These are phyloP conservation scores for Lomentospora prolificans DNA, from an alignment of 2,329 filamentous ascomycete species.

Conservation along the genomic window DNA sequence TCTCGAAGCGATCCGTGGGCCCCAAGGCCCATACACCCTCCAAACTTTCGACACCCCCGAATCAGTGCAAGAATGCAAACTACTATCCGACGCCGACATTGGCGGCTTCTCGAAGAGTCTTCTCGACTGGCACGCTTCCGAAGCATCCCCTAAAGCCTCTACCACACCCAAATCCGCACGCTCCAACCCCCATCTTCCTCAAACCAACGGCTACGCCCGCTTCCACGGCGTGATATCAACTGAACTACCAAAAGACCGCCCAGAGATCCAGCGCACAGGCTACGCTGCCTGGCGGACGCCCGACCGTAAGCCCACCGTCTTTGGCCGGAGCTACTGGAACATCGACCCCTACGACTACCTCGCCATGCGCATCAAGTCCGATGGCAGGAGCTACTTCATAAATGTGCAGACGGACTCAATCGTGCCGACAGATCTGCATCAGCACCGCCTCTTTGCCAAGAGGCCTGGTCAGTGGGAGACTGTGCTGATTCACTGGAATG, in stretches of 20 bases:
- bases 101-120: slow-evolving; percentile 72
- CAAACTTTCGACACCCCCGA: slow-evolving; percentile 49
- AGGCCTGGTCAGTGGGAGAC: slow-evolving; percentile 88
- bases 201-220: slow-evolving; percentile 47
- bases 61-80: slow-evolving; percentile 48
- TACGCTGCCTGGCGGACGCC: slow-evolving; percentile 86
- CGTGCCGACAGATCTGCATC: slow-evolving; percentile 89
- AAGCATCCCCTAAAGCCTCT: slow-evolving; percentile 9
- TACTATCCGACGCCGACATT: slow-evolving; percentile 79
- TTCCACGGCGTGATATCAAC: slow-evolving; percentile 88
- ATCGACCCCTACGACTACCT: slow-evolving; percentile 84
- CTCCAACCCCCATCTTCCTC: slow-evolving; percentile 5
- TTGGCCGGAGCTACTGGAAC: slow-evolving; percentile 79
- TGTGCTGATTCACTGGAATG: slow-evolving; percentile 78
- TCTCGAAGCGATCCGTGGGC: slow-evolving; percentile 57
- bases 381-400: slow-evolving; percentile 85
- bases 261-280: slow-evolving; percentile 68
- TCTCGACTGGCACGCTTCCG: slow-evolving; percentile 51
- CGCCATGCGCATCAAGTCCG: slow-evolving; percentile 78
- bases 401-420: slow-evolving; percentile 94
- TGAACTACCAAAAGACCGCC: slow-evolving; percentile 63
- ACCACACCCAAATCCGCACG: slow-evolving; percentile 11
- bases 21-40: slow-evolving; percentile 53
- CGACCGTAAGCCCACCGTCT: slow-evolving; percentile 68
- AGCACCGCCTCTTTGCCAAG: slow-evolving; percentile 76